A percentile compares a stretch with the other conserved stretches of the same genome.
These are phyloP conservation scores for Yarrowia galli DNA, from an alignment of 1,139 yeast species.

Conservation along the genomic window DNA sequence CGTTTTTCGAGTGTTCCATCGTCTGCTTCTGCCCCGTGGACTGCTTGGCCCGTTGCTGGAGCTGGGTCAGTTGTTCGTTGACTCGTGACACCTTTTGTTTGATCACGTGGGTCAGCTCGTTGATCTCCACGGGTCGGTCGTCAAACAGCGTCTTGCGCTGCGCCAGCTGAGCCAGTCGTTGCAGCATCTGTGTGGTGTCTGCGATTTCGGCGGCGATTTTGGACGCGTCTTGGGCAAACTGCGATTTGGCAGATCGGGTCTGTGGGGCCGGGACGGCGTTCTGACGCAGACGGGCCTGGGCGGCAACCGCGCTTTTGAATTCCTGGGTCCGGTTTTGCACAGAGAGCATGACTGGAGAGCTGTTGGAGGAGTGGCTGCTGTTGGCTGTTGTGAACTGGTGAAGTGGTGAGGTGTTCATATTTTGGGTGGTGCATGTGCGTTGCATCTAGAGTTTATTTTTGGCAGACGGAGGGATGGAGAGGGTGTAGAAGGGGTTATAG, in stretches of 20 bases:
- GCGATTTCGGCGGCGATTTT: slow-evolving; percentile 88
- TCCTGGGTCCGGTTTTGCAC: slow-evolving; percentile 83
- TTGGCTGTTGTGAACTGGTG: no score
- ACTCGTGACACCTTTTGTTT: slow-evolving; percentile 91
- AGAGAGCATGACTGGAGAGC: slow-evolving; percentile 40
- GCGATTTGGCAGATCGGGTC: slow-evolving; percentile 56
- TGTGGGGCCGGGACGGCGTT: slow-evolving; percentile 46
- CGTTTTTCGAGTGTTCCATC: slow-evolving; percentile 79
- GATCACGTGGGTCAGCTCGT: slow-evolving; percentile 89
- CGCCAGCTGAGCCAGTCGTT: slow-evolving; percentile 81
- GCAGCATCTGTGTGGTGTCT: slow-evolving; percentile 82
- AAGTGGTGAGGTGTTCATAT: slow-evolving; percentile 11
- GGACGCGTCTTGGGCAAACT: slow-evolving; percentile 82
- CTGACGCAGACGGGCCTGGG: slow-evolving; percentile 67
- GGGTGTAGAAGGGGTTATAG: background rate
- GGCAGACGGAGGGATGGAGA: background rate
- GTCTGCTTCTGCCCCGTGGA: slow-evolving; percentile 55
- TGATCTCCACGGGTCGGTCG: slow-evolving; percentile 92
- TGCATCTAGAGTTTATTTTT: background rate
- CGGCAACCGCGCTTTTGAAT: slow-evolving; percentile 82
- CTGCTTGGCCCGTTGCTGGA: slow-evolving; percentile 50
- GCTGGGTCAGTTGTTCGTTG: slow-evolving; percentile 65
- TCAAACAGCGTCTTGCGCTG: slow-evolving; percentile 92
- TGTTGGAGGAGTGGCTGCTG: no score
- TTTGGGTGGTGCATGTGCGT: background rate